Percentiles rank a stretch among this genome's conserved stretches.
These are phyloP conservation scores for Monsonia emarginata DNA, from an alignment of 441 rosid genomes.

Conservation along the genomic window DNA sequence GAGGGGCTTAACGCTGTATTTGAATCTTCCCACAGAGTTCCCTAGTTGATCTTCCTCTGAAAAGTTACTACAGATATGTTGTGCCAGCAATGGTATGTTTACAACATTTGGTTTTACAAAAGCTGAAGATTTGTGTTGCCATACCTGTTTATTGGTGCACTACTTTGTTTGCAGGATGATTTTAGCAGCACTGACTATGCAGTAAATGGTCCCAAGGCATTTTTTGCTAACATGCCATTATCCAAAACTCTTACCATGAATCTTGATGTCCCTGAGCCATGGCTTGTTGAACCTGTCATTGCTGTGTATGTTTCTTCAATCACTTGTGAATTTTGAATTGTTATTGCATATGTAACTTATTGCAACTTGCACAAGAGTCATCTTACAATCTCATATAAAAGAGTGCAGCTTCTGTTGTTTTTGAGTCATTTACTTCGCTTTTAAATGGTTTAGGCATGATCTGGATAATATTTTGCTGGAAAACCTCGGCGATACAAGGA, in stretches of 20 bases:
- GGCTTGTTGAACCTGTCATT: constrained; percentile 96
- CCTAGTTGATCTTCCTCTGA: constrained; percentile 92
- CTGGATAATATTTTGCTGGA: constrained; percentile 97
- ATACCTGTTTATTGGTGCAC: constrained; percentile 24
- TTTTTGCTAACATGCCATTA: constrained; percentile 92
- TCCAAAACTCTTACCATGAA: constrained; percentile 99
- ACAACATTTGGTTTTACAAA: constrained; percentile 11
- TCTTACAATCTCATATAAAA: not conserved
- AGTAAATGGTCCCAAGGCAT: constrained; percentile 86
- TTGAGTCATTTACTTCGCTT: constrained; percentile 10
- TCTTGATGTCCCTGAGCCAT: constrained; percentile 98
- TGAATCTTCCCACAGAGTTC: constrained; percentile 65
- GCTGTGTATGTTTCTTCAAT: constrained; percentile 64
- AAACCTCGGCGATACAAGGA: constrained; percentile 92
- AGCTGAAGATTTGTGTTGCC: constrained; percentile 20
- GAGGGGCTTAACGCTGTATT: constrained; percentile 7
- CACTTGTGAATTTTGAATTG: not conserved
- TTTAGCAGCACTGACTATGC: constrained; percentile 62
- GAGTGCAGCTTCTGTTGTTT: not conserved
- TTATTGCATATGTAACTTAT: not conserved
- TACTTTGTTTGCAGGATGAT: constrained; percentile 64
- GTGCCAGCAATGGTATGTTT: constrained; percentile 64
- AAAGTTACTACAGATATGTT: constrained; percentile 96
- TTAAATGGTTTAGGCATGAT: constrained; percentile 62
- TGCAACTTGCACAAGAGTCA: not conserved